Conservation (phyloP, 164 flowering plant genomes). For the Taxillus chinensis region DNA sequence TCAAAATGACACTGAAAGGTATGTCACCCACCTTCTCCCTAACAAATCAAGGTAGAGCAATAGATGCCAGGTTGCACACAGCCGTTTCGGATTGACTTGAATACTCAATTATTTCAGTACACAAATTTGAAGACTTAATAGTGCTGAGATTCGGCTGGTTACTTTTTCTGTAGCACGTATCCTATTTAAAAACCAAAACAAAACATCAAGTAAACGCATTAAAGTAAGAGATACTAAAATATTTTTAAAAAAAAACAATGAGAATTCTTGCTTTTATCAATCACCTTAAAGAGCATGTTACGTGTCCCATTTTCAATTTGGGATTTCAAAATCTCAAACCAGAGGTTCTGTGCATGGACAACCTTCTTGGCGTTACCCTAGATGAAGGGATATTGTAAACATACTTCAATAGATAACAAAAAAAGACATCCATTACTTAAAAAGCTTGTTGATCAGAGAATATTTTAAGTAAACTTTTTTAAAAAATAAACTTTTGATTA, state of each 20-base stretch:
- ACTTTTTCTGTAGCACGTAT: constrained; percentile 86
- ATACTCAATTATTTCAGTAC: constrained; percentile 91
- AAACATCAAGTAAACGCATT: neutral
- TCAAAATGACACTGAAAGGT: neutral
- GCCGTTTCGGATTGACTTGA: constrained; percentile 95
- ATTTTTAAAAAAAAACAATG: neutral
- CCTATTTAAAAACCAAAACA: constrained; percentile 46
- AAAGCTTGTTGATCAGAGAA: neutral
- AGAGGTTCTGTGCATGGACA: constrained; percentile 80
- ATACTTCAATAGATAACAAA: neutral
- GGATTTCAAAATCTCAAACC: constrained; percentile 86
- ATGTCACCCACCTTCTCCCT: constrained; percentile 57
- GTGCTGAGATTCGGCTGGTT: constrained; percentile 96
- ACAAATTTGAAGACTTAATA: constrained; percentile 89
- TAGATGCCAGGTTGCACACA: constrained; percentile 96
- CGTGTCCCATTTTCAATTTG: constrained; percentile 98
- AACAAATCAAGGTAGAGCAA: constrained; percentile 94
- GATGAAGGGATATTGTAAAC: neutral
- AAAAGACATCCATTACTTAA: neutral
- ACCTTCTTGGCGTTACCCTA: constrained; percentile 97
- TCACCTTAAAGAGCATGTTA: constrained; percentile 94
- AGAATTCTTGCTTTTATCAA: neutral
- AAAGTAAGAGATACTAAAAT: neutral
- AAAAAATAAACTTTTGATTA: too few species aligned
- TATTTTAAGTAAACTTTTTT: too few species aligned